Conservation (phyloP, 2,329 filamentous ascomycete genomes). For the Colletotrichum destructivum region DNA sequence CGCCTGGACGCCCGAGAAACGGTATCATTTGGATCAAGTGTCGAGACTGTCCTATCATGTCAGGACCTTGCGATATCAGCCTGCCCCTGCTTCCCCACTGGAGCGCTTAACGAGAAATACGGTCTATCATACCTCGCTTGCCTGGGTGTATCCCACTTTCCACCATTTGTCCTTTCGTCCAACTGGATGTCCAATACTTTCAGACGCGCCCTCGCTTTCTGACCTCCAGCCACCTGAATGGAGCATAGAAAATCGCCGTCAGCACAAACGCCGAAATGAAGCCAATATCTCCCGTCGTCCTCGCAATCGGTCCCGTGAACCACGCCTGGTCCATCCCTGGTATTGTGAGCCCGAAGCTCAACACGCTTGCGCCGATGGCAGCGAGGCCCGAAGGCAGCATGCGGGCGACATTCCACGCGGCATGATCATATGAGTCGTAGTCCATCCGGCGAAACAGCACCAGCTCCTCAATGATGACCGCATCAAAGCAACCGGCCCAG, state of each 20-base stretch:
- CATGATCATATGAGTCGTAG: conserved; percentile 58
- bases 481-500: conserved; percentile 61
- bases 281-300: conserved; percentile 60
- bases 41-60: conserved; percentile 14
- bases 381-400: conserved; percentile 60
- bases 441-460: conserved; percentile 59
- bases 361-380: conserved; percentile 59
- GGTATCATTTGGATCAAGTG: conserved; percentile 29
- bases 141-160: conserved; percentile 6
- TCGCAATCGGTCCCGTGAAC: conserved; percentile 60
- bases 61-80: conserved; percentile 23
- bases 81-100: conserved; percentile 11
- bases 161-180: background rate
- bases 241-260: conserved; percentile 58
- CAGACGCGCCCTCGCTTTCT: conserved; percentile 49
- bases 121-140: conserved; percentile 39
- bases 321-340: conserved; percentile 61
- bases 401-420: conserved; percentile 60
- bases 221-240: conserved; percentile 56
- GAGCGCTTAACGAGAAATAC: conserved; percentile 26
- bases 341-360: conserved; percentile 59
- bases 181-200: conserved; percentile 4
- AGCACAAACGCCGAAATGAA: conserved; percentile 62
- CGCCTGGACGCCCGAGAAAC: conserved; percentile 17
- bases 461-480: conserved; percentile 59